Conservation (phyloP, 116 monocot genomes). For the Phalaenopsis hybrid region DNA sequence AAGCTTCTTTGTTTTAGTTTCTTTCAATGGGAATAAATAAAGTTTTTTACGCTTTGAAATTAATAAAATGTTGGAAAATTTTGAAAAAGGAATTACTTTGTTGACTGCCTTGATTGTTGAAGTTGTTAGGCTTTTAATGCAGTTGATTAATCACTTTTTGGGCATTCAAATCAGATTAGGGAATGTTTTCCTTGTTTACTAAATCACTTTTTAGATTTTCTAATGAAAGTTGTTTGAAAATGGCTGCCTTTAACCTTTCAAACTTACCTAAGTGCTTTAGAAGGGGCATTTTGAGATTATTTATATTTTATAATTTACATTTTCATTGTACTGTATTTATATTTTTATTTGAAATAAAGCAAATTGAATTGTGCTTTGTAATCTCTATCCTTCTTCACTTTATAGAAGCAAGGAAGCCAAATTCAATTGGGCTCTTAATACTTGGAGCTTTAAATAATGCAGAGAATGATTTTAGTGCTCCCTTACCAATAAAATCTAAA, state of each 20-base stretch:
- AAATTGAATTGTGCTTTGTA: neutral
- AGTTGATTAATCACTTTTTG: neutral
- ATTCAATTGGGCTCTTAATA: conserved; percentile 1
- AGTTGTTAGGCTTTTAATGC: neutral
- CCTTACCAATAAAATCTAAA: neutral
- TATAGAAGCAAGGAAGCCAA: neutral
- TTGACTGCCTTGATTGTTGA: neutral
- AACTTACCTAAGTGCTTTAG: neutral
- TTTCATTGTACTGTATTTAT: too few species aligned
- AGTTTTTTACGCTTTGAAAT: neutral
- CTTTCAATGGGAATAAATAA: conserved; percentile 1
- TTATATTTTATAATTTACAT: too few species aligned
- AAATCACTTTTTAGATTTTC: neutral
- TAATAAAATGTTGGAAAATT: neutral
- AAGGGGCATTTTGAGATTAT: neutral
- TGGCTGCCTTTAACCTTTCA: neutral
- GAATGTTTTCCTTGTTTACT: neutral
- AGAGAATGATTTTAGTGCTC: conserved; percentile 1
- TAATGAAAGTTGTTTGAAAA: neutral
- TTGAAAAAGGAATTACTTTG: neutral
- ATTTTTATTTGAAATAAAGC: too few species aligned
- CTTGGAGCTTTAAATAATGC: neutral
- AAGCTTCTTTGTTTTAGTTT: neutral
- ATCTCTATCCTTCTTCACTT: neutral
- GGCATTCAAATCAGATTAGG: neutral